Base-by-base conservation (phyloP, 345 rosid genomes). In the Camelina neglecta region DNA sequence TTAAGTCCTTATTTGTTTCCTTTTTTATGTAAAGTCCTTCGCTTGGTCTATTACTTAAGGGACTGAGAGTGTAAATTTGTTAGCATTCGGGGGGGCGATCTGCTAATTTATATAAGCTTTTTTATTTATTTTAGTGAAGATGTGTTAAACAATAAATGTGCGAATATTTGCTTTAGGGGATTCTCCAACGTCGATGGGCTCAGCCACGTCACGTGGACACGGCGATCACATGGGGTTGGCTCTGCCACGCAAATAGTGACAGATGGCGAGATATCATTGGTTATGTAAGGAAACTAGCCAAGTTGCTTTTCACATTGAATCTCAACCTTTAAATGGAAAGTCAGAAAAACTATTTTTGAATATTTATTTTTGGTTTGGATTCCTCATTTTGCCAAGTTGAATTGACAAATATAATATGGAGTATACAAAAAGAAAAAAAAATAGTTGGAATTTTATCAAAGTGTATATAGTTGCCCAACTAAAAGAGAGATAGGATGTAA, bases 151-250 rank as follows among this genome's bases (percentile, higher is more conserved):
- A 69, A 16, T 71, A 38, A 65, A 59, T 77, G 72, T 48, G 68
- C 73, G 76, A 71, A 77, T 77, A 71, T 77, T 65, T 72, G 68
- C 77, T 77, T 71, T 77, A 41, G 54, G 20, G 53, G 60, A 24
- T 31, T 57, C 56, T 76, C 80, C 60, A 69, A 62, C 42, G 53
- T 55, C 11, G 38, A 56, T 63, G 64, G 69, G 73, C 20, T 45
- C 50, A 38, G 15, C 71, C 80, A 77, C 80, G 75, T 77, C 72
- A 71, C 56, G 33, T 53, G 49, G 54, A 60, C 65, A 60, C 66
- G 74, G 24, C 57, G 70, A 55, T 63, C 80, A 63, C 75, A 63
- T 76, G 80, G 70, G 58, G 13, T 24, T 51, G 49, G 71, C 65
- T 68, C 29, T 45, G 65, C 80, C 75, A 76, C 71, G 75, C 71